Base-by-base conservation (phyloP, 805 yeast species). In the Komagataella pseudopastoris region DNA sequence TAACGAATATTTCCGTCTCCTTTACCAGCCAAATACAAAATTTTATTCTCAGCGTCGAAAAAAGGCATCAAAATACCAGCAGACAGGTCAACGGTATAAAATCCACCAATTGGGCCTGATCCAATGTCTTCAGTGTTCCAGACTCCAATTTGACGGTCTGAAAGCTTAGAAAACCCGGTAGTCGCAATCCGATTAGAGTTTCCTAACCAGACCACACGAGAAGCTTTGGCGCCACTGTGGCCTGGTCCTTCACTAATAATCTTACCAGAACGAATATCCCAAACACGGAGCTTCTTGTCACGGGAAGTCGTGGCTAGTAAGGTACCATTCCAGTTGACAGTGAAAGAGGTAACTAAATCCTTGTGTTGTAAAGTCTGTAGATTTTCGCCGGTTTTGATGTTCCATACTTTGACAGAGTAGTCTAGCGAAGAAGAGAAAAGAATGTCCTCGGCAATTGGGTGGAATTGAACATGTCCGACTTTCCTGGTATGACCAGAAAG, bases 1-100 rank as follows among this genome's bases (percentile, higher is more conserved):
- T 91, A 91, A 62, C 96, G 86, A 60, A 93, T 88, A 65, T 91
- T 93, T 60, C 98, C 98, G 66, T 93, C 99, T 66, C 97, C 97
- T 67, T 93, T 91, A 59, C 99, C 99, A 36, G 96, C 98, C 55
- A 93, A 71, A 62, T 85, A 93, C 54, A 93, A 73, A 53, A 90
- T 79, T 52, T 82, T 79, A 47, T 86, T 89, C 43, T 85, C 77
- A 23, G 80, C 85, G 63, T 93, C 99, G 63, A 71, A 93, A 60
- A 85, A 78, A 24, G 99, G 99, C 78, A 93, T 85, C 65, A 90
- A 71, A 46, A 93, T 86, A 59, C 99, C 99, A 2, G 97, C 85
- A 4, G 95, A 84, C 22, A 95, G 78, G 63, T 95, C 99, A 49
- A 93, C 76, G 45, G 83, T 79, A 61, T 84, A 75, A 64, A 90